Evolutionary conservation across 345 rosid genomes (phyloP).

Genomic region (Euclidium syriacum): DNA sequence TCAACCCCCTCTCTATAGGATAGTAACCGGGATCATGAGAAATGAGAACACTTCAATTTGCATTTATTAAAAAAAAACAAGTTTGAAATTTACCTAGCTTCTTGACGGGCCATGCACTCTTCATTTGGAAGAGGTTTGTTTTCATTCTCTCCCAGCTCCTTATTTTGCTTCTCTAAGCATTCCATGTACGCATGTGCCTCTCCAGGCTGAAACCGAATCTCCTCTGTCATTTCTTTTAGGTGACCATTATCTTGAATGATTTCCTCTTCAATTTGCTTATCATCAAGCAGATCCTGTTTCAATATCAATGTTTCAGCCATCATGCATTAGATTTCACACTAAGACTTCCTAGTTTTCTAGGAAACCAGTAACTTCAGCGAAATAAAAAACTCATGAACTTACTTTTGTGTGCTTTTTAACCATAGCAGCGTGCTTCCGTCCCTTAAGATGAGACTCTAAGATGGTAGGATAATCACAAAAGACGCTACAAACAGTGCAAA

Average conservation of each 20-base stretch:
- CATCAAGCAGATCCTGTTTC: conserved; percentile 49
- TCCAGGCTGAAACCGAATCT: conserved; percentile 34
- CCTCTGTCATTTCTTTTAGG: conserved; percentile 39
- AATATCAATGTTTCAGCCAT: conserved; percentile 49
- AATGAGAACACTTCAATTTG: not conserved
- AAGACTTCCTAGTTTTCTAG: conserved; percentile 55
- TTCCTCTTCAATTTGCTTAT: conserved; percentile 45
- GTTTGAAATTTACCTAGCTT: conserved; percentile 36
- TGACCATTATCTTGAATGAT: conserved; percentile 38
- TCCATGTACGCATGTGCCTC: conserved; percentile 35
- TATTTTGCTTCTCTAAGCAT: conserved; percentile 41
- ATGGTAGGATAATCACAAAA: not conserved
- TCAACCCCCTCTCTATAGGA: conserved; percentile 33
- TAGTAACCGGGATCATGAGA: not conserved
- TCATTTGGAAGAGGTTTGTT: conserved; percentile 14
- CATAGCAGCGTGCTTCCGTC: conserved; percentile 9
- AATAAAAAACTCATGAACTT: conserved; percentile 26
- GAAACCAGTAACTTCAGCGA: conserved; percentile 39
- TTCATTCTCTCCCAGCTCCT: conserved; percentile 35
- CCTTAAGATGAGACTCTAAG: conserved; percentile 1
- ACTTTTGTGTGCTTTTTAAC: not conserved
- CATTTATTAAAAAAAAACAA: not conserved
- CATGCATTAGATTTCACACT: conserved; percentile 61
- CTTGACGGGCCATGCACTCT: conserved; percentile 19
- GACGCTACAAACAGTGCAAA: conserved; percentile 5